Evolutionary conservation across 2,329 filamentous ascomycete species (phyloP), one percentile per base, ranked within the genome.

Genomic region (Metarhizium anisopliae): DNA sequence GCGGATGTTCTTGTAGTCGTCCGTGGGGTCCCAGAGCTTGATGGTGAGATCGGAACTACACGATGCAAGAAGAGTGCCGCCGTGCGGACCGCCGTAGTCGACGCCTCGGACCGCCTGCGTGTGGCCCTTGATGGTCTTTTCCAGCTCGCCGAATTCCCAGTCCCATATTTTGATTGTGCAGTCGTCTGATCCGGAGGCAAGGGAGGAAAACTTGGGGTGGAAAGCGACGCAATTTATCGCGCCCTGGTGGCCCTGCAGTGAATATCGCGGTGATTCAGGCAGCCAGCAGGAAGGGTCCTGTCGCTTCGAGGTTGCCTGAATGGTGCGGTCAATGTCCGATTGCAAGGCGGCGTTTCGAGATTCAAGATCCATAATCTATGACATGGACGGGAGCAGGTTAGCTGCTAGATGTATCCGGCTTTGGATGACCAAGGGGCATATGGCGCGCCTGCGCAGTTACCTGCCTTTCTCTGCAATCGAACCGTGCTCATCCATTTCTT

Each of bases 161-260:
- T 96, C 92, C 92, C 92, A 96, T 56, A 96, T 91, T 66, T 96
- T 96, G 69, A 96, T 95, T 4, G 89, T 95, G 55, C 84, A 89
- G 70, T 96, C 93, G 68, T 96, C 92, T 6, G 91, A 95, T n/a
- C 89, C 92, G 0, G 90, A 94, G 14, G 92, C 93, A 25, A 96
- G 76, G 6, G 89, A 93, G 13, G 90, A 93, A 72, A 95, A 96
- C 36, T 94, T 80, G 0, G 92, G 92, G 68, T 96, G 92, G 67
- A 96, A 96, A n/a, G 92, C 91, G 56, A 96, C 85, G 65, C 89
- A 92, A 56, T 86, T 95, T 57, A 96, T 84, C 13, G 89, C 82
- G 30, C 83, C 77, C 63, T 90, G 83, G 71, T 96, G 92, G 18
- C 87, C 92, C 71, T 95, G 82, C 14, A 96, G 79, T 6, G 83